A percentile compares a stretch with the other conserved stretches of the same genome.
Evolutionary conservation across 805 yeast species (phyloP).

Genomic region (Tetrapisispora namnaoensis): DNA sequence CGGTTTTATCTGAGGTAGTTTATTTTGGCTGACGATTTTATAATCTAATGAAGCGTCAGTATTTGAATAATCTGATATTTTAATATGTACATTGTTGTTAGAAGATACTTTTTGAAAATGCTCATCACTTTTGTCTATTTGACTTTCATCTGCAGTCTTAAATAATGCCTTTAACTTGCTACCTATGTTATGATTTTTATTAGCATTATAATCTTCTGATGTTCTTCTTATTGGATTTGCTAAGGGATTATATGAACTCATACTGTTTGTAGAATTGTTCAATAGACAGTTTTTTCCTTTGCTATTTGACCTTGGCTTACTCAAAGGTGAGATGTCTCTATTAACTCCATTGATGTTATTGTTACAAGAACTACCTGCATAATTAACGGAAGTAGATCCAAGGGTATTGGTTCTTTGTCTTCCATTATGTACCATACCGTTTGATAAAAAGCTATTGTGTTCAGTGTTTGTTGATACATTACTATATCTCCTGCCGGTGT

Average conservation of each 20-base stretch:
- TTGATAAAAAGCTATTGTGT: neutral
- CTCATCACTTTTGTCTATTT: neutral
- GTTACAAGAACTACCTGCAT: neutral
- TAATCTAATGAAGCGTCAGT: neutral
- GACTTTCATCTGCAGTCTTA: neutral
- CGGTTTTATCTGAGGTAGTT: neutral
- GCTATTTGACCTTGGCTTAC: neutral
- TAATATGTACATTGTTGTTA: neutral
- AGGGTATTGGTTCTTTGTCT: neutral
- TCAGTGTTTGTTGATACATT: neutral
- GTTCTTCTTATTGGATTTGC: neutral
- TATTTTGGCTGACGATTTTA: neutral
- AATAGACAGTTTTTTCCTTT: neutral
- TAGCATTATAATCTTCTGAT: neutral
- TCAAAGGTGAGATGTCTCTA: neutral
- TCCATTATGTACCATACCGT: neutral
- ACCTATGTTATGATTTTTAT: neutral
- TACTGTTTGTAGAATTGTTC: neutral
- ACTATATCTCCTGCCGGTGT: neutral
- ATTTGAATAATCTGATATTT: neutral
- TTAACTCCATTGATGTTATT: neutral
- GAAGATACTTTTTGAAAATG: neutral
- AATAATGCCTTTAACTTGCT: conserved; percentile 2
- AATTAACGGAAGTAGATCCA: neutral
- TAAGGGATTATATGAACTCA: neutral